Base-by-base conservation (phyloP, 805 yeast genomes). In the Hanseniaspora pseudoguilliermondii region DNA sequence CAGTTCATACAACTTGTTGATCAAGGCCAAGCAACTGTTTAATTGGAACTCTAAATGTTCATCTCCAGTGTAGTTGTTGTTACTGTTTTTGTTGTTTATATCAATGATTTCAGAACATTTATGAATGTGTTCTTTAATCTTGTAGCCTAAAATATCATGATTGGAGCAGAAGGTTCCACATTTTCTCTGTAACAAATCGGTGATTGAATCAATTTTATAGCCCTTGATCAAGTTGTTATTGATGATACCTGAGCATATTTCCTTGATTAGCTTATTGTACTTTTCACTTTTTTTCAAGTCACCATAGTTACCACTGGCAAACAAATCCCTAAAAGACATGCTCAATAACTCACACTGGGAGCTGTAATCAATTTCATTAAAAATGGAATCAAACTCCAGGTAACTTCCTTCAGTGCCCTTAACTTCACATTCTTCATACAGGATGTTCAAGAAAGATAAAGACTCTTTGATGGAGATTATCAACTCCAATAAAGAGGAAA, bases 131-230 rank as follows among this genome's bases (percentile, higher is more conserved):
- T 93, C 98, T 62, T 89, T 82, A 0, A 97, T 97, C 68, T 91
- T 85, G 74, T 90, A 93, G 15, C 93, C 86, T 58, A 89, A 76
- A 29, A 93, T 96, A 69, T 93, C 98, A 61, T 85, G 87, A 16
- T 95, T 81, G 0, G 97, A 87, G 65, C 97, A 93, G 69, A 89
- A 93, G 0, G 95, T 82, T 1, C 95, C 95, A 73, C 98, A 93
- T 58, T 91, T 82, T 55, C 87, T 95, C 69, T 93, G 96, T 52
- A 93, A 72, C 1, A 90, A 81, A 38, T 83, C 81, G 0, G 97
- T 95, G 52, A 91, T 86, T 57, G 84, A 75, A 65, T 91, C 97
- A 47, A 93, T 91, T 0, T 95, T 85, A 4, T 87, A 91, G n/a
- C 98, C 97, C 60, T 86, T 81, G 40, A 86, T 76, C 57, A 93